Evolutionary conservation across 1,284 basidiomycete species (phyloP).

Genomic region (Mycena sp.): DNA sequence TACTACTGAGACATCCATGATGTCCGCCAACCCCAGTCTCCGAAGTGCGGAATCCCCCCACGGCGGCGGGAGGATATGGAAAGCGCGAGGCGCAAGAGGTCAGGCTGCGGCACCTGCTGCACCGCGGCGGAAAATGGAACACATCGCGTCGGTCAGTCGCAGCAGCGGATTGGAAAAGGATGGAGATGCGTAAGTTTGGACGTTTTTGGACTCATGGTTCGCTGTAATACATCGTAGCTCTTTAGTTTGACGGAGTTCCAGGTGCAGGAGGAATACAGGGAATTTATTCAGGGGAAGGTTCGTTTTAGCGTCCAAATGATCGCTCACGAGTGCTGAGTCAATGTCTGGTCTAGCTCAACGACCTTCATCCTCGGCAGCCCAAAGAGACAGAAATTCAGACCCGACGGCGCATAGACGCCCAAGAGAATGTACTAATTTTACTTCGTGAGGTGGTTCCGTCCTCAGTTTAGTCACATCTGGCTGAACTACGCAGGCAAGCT

Average conservation of each 20-base stretch:
- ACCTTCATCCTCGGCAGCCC: constrained; percentile 46
- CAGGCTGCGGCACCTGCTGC: neutral
- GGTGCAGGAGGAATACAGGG: constrained; percentile 71
- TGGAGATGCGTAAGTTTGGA: constrained; percentile 71
- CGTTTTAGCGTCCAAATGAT: constrained; percentile 13
- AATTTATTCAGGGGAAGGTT: constrained; percentile 72
- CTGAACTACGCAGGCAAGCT: constrained; percentile 62
- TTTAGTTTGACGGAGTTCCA: constrained; percentile 63
- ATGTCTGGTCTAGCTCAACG: constrained; percentile 51
- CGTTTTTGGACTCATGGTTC: constrained; percentile 15
- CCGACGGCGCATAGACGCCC: constrained; percentile 57
- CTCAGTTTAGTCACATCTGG: neutral
- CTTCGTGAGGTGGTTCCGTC: constrained; percentile 58
- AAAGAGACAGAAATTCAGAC: constrained; percentile 43
- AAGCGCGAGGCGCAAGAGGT: neutral
- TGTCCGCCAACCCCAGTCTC: constrained; percentile 6
- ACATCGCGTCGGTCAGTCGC: constrained; percentile 74
- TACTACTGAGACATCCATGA: too few relatives aligned
- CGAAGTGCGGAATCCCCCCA: constrained; percentile 1
- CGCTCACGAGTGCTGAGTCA: neutral
- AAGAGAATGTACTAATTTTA: constrained; percentile 73
- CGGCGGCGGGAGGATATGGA: neutral
- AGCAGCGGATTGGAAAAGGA: constrained; percentile 76
- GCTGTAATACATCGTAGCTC: constrained; percentile 44
- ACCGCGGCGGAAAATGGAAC: constrained; percentile 56